These are phyloP conservation scores for Cytospora schulzeri DNA, from an alignment of 2,329 filamentous ascomycete genomes.

Conservation along the genomic window DNA sequence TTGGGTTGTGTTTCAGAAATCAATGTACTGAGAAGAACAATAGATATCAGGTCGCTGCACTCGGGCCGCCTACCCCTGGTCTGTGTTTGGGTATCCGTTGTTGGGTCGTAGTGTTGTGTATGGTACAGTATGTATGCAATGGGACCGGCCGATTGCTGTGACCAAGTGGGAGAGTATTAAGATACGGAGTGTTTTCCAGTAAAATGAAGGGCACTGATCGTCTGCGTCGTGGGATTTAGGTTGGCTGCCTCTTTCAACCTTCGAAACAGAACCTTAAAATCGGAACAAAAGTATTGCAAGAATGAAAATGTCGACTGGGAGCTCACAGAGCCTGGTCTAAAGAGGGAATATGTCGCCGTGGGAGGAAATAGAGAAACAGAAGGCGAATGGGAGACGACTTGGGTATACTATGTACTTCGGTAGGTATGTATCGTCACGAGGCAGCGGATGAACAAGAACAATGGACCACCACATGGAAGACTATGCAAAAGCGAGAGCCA, in stretches of 20 bases:
- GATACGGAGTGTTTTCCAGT: slow-evolving; percentile 4
- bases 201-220: slow-evolving; percentile 23
- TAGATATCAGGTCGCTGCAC: not conserved
- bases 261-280: not conserved
- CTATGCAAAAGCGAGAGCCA: slow-evolving; percentile 11
- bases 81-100: not conserved
- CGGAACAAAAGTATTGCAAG: not conserved
- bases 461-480: not conserved
- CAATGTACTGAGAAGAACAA: slow-evolving; percentile 14
- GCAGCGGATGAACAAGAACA: slow-evolving; percentile 1
- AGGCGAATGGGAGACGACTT: not conserved
- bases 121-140: not conserved
- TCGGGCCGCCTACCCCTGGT: slow-evolving; percentile 2
- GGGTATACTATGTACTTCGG: not conserved
- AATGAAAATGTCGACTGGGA: slow-evolving; percentile 1
- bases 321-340: slow-evolving; percentile 24
- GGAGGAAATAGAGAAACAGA: not conserved
- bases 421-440: not conserved
- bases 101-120: slow-evolving; percentile 3
- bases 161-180: slow-evolving; percentile 6
- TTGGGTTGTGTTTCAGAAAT: slow-evolving; percentile 17
- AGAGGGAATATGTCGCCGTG: slow-evolving; percentile 7
- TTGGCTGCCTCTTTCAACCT: not conserved
- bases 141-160: slow-evolving; percentile 14
- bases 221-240: slow-evolving; percentile 5